Percentiles rank a stretch among this genome's conserved stretches.
Conservation (phyloP, 23 red algal species). For the Gracilaria gracilis region DNA sequence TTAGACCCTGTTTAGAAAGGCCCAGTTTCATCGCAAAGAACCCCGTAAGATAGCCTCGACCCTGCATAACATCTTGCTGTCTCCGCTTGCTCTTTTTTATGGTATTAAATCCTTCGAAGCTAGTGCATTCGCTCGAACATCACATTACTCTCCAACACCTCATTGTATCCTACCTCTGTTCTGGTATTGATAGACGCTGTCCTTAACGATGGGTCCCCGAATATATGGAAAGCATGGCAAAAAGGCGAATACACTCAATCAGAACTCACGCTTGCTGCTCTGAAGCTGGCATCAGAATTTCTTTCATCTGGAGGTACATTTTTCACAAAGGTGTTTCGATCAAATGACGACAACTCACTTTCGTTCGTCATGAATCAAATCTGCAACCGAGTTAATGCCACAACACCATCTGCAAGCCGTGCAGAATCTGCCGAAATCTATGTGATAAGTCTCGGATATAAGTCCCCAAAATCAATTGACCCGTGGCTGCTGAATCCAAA, state of each 20-base stretch:
- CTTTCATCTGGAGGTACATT: constrained; percentile 81
- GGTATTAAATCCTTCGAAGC: no score
- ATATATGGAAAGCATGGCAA: constrained; percentile 96
- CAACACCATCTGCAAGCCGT: constrained; percentile 88
- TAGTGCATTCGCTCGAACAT: no score
- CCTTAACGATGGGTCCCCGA: constrained; percentile 93
- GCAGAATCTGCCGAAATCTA: constrained; percentile 96
- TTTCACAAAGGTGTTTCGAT: constrained; percentile 96
- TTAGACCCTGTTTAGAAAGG: no score
- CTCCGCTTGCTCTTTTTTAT: no score
- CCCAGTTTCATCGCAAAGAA: no score
- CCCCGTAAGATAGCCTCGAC: no score
- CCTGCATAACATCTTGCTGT: no score
- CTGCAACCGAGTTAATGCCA: constrained; percentile 82
- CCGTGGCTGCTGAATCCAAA: constrained; percentile 83
- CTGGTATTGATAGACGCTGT: constrained; percentile 95
- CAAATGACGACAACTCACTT: constrained; percentile 87
- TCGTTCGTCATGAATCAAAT: constrained; percentile 91
- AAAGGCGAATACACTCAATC: constrained; percentile 95
- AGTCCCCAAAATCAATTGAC: constrained; percentile 81
- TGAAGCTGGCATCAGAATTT: constrained; percentile 82
- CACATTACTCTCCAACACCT: no score
- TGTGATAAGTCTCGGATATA: constrained; percentile 79
- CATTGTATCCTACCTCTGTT: no score
- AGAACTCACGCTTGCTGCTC: constrained; percentile 91